Conservation (phyloP, 306 rosid genomes). For the Fragaria ananassa region DNA sequence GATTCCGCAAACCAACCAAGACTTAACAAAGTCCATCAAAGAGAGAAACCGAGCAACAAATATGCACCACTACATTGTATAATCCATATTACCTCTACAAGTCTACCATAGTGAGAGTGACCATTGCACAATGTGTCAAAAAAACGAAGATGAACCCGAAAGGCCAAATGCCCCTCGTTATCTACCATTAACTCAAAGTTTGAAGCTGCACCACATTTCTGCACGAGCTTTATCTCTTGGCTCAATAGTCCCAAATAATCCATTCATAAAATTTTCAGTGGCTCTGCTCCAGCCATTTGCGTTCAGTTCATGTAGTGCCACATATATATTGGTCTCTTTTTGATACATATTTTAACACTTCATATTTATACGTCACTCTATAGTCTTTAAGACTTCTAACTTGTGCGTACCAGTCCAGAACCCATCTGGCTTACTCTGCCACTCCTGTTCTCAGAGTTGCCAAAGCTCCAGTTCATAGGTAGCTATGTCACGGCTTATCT, state of each 20-base stretch:
- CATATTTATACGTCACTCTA: constrained; percentile 16
- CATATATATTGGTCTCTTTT: constrained; percentile 24
- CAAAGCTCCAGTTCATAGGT: constrained; percentile 35
- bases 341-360: background rate
- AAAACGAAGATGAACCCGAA: background rate
- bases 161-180: constrained; percentile 26
- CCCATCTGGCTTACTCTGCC: constrained; percentile 23
- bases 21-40: too few relatives aligned
- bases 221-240: constrained; percentile 59
- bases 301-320: constrained; percentile 43
- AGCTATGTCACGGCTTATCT: background rate
- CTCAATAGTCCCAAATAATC: constrained; percentile 41
- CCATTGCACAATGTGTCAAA: constrained; percentile 7
- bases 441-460: background rate
- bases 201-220: constrained; percentile 74
- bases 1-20: too few relatives aligned
- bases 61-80: constrained; percentile 36
- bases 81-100: background rate
- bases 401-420: constrained; percentile 8
- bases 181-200: constrained; percentile 30
- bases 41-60: constrained; percentile 8
- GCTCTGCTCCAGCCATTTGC: constrained; percentile 52
- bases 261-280: constrained; percentile 63
- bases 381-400: background rate
- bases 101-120: constrained; percentile 20